These are phyloP conservation scores for Circinella umbellata DNA, from an alignment of 371 early-diverging fungal species.

Conservation along the genomic window DNA sequence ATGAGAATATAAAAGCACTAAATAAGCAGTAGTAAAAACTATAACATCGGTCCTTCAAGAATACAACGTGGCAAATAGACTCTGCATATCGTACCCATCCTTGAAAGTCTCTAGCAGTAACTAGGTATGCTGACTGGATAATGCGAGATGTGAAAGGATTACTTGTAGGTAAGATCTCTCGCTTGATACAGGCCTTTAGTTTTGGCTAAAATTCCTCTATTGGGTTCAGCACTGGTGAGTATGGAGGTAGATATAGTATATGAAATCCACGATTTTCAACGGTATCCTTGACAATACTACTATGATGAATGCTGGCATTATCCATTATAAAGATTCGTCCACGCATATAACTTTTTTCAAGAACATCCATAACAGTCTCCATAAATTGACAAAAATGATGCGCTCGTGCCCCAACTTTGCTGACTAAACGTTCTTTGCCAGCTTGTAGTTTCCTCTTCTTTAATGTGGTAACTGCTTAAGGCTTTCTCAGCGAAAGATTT, in stretches of 20 bases:
- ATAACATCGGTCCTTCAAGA: too few relatives aligned
- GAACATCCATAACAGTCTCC: neutral
- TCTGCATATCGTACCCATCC: too few relatives aligned
- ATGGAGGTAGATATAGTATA: constrained; percentile 20
- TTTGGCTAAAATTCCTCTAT: constrained; percentile 20
- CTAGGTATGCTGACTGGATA: too few relatives aligned
- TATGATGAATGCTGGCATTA: constrained; percentile 17
- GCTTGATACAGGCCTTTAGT: neutral
- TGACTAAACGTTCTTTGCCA: neutral
- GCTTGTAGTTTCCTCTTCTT: constrained; percentile 3
- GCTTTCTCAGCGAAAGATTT: constrained; percentile 14
- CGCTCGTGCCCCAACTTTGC: constrained; percentile 7
- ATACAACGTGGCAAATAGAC: too few relatives aligned
- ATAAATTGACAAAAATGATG: neutral
- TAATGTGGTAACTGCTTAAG: neutral
- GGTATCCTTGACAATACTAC: neutral
- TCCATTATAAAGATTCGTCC: constrained; percentile 13
- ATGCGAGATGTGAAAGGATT: too few relatives aligned
- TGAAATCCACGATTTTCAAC: constrained; percentile 16
- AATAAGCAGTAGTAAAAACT: too few relatives aligned
- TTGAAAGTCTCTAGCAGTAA: too few relatives aligned
- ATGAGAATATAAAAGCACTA: too few relatives aligned
- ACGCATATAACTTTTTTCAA: neutral
- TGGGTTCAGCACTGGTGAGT: constrained; percentile 23
- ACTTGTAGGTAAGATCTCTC: too few relatives aligned